Conservation (phyloP, 306 rosid genomes). For the Cicer yamashitae region DNA sequence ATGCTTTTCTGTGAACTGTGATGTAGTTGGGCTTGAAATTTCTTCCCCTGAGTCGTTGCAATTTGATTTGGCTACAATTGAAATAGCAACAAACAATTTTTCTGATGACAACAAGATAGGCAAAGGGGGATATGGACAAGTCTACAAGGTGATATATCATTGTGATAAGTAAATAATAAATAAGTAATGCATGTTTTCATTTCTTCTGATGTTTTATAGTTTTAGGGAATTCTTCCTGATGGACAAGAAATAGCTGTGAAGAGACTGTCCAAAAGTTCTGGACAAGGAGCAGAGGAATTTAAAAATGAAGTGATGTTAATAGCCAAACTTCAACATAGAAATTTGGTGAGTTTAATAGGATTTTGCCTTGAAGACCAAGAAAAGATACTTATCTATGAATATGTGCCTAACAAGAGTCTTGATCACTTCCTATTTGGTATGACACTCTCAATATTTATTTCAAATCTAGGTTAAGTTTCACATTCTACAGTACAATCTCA, state of each 20-base stretch:
- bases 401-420: constrained; percentile 69
- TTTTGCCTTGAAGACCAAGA: constrained; percentile 64
- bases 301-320: constrained; percentile 70
- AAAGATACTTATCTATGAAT: constrained; percentile 71
- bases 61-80: constrained; percentile 54
- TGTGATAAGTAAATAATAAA: neutral
- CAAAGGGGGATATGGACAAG: constrained; percentile 73
- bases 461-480: neutral
- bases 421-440: constrained; percentile 66
- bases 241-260: constrained; percentile 76
- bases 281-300: constrained; percentile 67
- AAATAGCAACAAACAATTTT: constrained; percentile 60
- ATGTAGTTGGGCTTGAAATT: constrained; percentile 46
- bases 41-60: constrained; percentile 54
- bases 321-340: constrained; percentile 78
- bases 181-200: neutral
- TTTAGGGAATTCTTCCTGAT: constrained; percentile 57
- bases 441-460: constrained; percentile 1
- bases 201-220: constrained; percentile 19
- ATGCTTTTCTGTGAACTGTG: constrained; percentile 19
- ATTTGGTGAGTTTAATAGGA: constrained; percentile 69
- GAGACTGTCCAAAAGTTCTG: constrained; percentile 61
- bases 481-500: neutral
- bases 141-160: constrained; percentile 55
- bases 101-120: constrained; percentile 53